A percentile compares a stretch with the other conserved stretches of the same genome.
Evolutionary conservation across 768 basidiomycete species (phyloP).

Genomic region (Lyophyllum shimeji): DNA sequence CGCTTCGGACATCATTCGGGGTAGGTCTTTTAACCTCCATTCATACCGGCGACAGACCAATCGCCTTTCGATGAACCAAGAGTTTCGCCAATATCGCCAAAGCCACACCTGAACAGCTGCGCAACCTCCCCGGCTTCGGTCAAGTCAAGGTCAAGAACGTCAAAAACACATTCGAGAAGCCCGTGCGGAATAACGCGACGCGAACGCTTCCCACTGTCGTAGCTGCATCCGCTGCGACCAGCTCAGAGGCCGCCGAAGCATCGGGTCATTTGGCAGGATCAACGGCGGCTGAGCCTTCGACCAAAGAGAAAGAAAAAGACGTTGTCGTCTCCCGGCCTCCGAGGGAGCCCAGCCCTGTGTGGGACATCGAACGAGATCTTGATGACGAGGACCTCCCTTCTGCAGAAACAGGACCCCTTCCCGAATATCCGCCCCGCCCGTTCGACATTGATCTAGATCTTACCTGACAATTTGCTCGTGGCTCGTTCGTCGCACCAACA

Average conservation of each 20-base stretch:
- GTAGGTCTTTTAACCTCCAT: conserved; percentile 46
- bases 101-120: conserved; percentile 71
- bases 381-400: conserved; percentile 25
- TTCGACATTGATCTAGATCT: conserved; percentile 52
- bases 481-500: background rate
- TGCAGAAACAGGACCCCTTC: conserved; percentile 11
- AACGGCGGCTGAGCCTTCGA: background rate
- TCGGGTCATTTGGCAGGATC: background rate
- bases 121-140: conserved; percentile 89
- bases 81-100: conserved; percentile 82
- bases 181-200: conserved; percentile 72
- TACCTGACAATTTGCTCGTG: conserved; percentile 20
- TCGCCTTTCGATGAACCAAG: conserved; percentile 36
- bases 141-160: conserved; percentile 91
- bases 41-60: background rate
- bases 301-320: conserved; percentile 24
- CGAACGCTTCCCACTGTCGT: conserved; percentile 34
- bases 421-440: conserved; percentile 25
- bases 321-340: conserved; percentile 5
- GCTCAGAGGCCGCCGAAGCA: background rate
- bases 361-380: conserved; percentile 73
- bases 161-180: conserved; percentile 88
- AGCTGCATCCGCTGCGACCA: conserved; percentile 20
- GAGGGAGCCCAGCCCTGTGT: conserved; percentile 56
- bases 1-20: conserved; percentile 86